Conservation (phyloP, 169 alveolate species). For the Plasmodium adleri region DNA sequence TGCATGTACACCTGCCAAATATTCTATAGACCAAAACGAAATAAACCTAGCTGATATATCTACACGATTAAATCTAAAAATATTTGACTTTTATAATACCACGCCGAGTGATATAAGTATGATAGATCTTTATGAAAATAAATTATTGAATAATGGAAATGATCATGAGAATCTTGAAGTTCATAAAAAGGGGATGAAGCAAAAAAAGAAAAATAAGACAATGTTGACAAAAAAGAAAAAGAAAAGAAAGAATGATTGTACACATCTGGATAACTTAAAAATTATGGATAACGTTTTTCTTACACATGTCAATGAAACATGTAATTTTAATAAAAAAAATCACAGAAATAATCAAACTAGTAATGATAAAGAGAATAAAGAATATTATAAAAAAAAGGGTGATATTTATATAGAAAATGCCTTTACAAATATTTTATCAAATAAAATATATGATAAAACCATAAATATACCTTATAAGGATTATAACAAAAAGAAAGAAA, state of each 20-base stretch:
- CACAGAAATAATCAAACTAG: background rate
- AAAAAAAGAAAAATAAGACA: background rate
- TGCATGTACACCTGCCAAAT: slow-evolving; percentile 58
- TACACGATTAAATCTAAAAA: slow-evolving; percentile 13
- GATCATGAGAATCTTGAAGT: background rate
- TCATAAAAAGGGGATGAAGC: background rate
- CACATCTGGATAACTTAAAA: slow-evolving; percentile 13
- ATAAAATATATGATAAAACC: background rate
- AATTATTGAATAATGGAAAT: background rate
- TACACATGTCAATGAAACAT: too few species aligned
- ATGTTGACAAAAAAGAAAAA: background rate
- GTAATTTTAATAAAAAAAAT: background rate
- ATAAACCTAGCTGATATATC: slow-evolving; percentile 26
- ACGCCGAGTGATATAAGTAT: slow-evolving; percentile 15
- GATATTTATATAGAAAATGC: slow-evolving; percentile 40
- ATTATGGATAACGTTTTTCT: slow-evolving; percentile 20
- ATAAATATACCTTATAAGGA: background rate
- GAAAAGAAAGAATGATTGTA: slow-evolving; percentile 11
- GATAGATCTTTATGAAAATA: background rate
- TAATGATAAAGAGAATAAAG: background rate
- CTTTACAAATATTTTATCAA: slow-evolving; percentile 10
- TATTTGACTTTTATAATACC: slow-evolving; percentile 34
- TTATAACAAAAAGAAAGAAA: slow-evolving; percentile 8
- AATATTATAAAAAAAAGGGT: background rate
- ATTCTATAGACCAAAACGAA: slow-evolving; percentile 59